Evolutionary conservation across 768 basidiomycete species (phyloP).

Genomic region (Lactarius pseudohatsudake): DNA sequence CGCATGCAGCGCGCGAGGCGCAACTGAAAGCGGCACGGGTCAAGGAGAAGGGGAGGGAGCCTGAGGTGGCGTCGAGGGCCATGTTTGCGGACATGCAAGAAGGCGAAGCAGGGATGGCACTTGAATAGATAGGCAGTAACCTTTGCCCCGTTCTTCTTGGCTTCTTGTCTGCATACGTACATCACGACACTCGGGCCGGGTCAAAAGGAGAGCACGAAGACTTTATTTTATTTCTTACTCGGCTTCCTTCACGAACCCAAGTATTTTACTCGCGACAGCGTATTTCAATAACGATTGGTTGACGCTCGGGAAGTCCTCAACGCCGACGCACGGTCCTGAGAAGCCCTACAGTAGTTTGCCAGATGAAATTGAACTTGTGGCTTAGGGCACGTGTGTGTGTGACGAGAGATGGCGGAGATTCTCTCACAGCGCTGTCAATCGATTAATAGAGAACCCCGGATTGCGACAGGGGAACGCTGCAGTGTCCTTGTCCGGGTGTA

Average conservation of each 20-base stretch:
- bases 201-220: neutral
- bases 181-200: neutral
- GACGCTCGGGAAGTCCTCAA: neutral
- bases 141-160: neutral
- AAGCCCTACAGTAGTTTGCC: neutral
- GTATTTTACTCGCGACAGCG: neutral
- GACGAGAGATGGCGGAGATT: neutral
- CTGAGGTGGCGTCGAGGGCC: constrained; percentile 1
- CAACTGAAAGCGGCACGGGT: constrained; percentile 8
- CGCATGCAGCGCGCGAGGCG: constrained; percentile 22
- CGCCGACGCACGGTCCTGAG: neutral
- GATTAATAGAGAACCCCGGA: too few species aligned
- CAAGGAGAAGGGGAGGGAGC: constrained; percentile 15
- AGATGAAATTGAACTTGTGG: neutral
- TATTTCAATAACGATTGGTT: neutral
- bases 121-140: neutral
- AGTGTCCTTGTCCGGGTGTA: neutral
- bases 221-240: neutral
- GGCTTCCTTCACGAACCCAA: neutral
- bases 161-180: neutral
- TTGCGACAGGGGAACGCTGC: too few species aligned
- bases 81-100: constrained; percentile 22
- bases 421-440: neutral
- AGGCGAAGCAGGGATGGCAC: constrained; percentile 15
- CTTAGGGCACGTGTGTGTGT: neutral